These are phyloP conservation scores for Nepenthes gracilis DNA, from an alignment of 148 eudicot species.

Conservation along the genomic window DNA sequence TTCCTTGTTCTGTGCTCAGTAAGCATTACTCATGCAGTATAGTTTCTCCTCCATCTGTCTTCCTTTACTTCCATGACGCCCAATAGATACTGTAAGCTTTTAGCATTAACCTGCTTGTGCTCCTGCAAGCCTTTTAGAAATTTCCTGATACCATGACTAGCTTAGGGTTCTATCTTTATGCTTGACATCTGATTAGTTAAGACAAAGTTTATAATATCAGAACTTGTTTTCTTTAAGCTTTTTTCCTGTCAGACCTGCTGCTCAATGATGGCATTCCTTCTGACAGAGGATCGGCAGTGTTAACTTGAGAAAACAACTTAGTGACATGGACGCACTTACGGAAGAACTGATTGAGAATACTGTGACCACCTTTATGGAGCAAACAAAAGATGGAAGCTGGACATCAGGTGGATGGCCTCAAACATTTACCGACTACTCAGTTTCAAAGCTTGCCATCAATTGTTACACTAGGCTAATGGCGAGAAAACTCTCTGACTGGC, in stretches of 20 bases:
- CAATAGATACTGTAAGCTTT: no score
- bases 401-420: constrained; percentile 67
- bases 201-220: no score
- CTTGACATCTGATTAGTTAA: no score
- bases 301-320: constrained; percentile 57
- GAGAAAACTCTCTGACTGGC: constrained; percentile 33
- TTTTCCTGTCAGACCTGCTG: background rate
- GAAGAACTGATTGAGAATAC: constrained; percentile 68
- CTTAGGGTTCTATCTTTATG: no score
- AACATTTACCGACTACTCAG: constrained; percentile 63
- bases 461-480: constrained; percentile 75
- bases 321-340: constrained; percentile 39
- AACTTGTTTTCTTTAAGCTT: background rate
- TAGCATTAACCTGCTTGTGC: no score
- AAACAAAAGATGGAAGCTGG: constrained; percentile 80
- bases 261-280: background rate
- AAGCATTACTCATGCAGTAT: no score
- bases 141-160: no score
- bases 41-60: no score
- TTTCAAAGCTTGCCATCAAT: constrained; percentile 82
- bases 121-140: no score
- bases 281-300: constrained; percentile 56
- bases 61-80: no score
- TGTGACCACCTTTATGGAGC: constrained; percentile 46
- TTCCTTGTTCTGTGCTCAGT: no score